Evolutionary conservation across 768 basidiomycete species (phyloP), one percentile per base, ranked within the genome.

Genomic region (Lactarius evosmus): DNA sequence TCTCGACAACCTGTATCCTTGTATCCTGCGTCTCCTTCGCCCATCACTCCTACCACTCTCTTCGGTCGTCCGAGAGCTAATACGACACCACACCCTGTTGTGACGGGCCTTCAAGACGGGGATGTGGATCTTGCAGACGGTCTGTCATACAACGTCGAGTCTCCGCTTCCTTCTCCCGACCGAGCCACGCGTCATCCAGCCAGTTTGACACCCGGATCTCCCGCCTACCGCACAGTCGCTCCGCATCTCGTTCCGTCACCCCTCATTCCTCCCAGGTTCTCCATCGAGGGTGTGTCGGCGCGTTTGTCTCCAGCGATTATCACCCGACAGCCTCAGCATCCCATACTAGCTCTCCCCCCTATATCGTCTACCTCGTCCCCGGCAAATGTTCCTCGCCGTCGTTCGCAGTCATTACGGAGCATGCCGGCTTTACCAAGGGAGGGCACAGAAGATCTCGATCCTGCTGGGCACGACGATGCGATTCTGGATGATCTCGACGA

Each of bases 381-480:
- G n/a, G 6, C 7, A 19, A 38, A n/a, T 52, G 60, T n/a, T 22
- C 33, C 38, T 56, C 27, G 34, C 32, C 62, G 49, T 34, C 49
- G 68, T 40, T 60, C 66, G 22, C 61, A 36, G 33, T 67, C 68
- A 30, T 46, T 69, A 46, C 66, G 62, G 22, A 69, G 66, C 33
- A 53, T 69, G 60, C 68, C 68, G 25, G 62, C 66, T 16, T 38
- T 69, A 36, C 68, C 63, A n/a, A 63, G 33, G 53, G 73, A 75
- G 59, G 79, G 77, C 36, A 70, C 72, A 29, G 76, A 74, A 32
- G 74, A 74, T 25, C 72, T 65, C 46, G 70, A 68, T 36, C 74
- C 74, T 40, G 78, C 75, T 4, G 76, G 75, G n/a, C 70, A 71
- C 34, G 75, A 73, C 2, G 77, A 77, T 3, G 74, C 70, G 16